Conservation (phyloP, 2,329 filamentous ascomycete species). For the Pseudopyricularia javanii region DNA sequence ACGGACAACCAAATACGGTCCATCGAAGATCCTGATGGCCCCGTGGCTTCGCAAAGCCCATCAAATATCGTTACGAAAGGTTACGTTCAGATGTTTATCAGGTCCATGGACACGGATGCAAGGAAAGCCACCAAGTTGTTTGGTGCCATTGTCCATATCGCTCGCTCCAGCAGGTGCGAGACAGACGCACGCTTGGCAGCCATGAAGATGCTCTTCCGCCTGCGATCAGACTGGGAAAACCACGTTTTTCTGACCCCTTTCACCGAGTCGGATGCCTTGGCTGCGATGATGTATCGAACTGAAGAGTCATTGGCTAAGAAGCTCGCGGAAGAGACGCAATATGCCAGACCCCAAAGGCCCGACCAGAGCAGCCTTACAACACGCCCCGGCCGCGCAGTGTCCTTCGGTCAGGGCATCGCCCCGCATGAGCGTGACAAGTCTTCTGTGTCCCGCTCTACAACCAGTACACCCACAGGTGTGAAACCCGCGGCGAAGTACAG, state of each 20-base stretch:
- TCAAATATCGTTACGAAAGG: slow-evolving; percentile 62
- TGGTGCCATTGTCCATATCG: slow-evolving; percentile 51
- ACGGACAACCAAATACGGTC: slow-evolving; percentile 7
- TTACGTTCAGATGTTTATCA: slow-evolving; percentile 65
- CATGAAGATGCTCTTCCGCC: slow-evolving; percentile 67
- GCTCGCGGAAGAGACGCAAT: slow-evolving; percentile 36
- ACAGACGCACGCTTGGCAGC: slow-evolving; percentile 60
- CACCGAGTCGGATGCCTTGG: slow-evolving; percentile 62
- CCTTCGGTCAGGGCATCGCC: slow-evolving; percentile 29
- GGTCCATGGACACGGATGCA: slow-evolving; percentile 54
- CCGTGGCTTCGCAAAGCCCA: slow-evolving; percentile 32
- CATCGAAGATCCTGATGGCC: slow-evolving; percentile 6
- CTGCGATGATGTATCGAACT: slow-evolving; percentile 57
- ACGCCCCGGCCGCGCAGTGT: slow-evolving; percentile 37
- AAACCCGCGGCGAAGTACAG: slow-evolving; percentile 20
- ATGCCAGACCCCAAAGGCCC: slow-evolving; percentile 27
- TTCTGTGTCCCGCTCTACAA: not conserved
- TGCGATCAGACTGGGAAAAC: slow-evolving; percentile 72
- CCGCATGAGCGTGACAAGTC: not conserved
- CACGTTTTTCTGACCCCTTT: slow-evolving; percentile 59
- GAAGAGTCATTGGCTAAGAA: slow-evolving; percentile 38
- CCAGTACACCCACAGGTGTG: not conserved
- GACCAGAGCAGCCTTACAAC: slow-evolving; percentile 25
- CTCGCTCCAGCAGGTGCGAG: slow-evolving; percentile 45
- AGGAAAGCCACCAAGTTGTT: slow-evolving; percentile 53